Evolutionary conservation across 164 flowering plant species (phyloP).

Genomic region (grape (Vitis vinifera)): ASM3070453v1 NC_081814.1:4241501-4242000

Average conservation of each 20-base stretch:
- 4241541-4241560: slow-evolving; percentile 64
- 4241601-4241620: slow-evolving; percentile 73
- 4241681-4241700: too few relatives aligned
- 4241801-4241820: slow-evolving; percentile 66
- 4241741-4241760: neutral
- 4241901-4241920: slow-evolving; percentile 79
- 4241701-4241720: neutral
- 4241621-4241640: slow-evolving; percentile 66
- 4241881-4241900: slow-evolving; percentile 72
- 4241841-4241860: slow-evolving; percentile 57
- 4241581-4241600: slow-evolving; percentile 80
- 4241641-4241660: slow-evolving; percentile 45
- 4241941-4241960: slow-evolving; percentile 53
- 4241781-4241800: slow-evolving; percentile 79
- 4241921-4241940: slow-evolving; percentile 62
- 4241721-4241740: neutral
- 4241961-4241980: slow-evolving; percentile 50
- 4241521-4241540: slow-evolving; percentile 73
- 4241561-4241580: slow-evolving; percentile 69
- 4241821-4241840: slow-evolving; percentile 72
- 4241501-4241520: slow-evolving; percentile 72
- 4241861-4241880: slow-evolving; percentile 62
- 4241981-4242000: slow-evolving; percentile 70
- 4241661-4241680: neutral
- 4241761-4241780: slow-evolving; percentile 57